Percentiles rank a stretch among this genome's conserved stretches.
These are phyloP conservation scores for Colletotrichum sp. DNA, from an alignment of 2,329 filamentous ascomycete genomes.

Conservation along the genomic window DNA sequence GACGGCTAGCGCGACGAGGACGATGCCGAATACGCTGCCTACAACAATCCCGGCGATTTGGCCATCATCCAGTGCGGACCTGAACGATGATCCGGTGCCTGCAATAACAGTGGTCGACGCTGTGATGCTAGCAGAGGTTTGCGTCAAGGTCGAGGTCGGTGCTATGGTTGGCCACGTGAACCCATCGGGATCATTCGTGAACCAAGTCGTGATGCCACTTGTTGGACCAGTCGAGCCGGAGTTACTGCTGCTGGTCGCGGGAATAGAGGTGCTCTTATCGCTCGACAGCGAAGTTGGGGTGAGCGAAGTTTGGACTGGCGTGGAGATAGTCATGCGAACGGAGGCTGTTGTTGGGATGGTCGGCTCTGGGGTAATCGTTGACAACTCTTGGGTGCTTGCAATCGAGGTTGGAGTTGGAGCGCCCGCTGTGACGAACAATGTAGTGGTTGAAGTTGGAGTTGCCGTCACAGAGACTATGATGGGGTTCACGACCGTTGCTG, in stretches of 20 bases:
- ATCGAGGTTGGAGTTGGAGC: not conserved
- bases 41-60: slow-evolving; percentile 32
- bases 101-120: not conserved
- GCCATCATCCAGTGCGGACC: slow-evolving; percentile 22
- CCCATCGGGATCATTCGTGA: not conserved
- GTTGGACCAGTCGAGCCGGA: not conserved
- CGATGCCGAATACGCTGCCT: slow-evolving; percentile 26
- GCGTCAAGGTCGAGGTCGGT: not conserved
- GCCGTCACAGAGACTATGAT: slow-evolving; percentile 19
- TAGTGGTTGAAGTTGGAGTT: slow-evolving; percentile 14
- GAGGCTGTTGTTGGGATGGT: not conserved
- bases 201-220: not conserved
- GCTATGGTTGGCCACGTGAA: not conserved
- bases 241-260: not conserved
- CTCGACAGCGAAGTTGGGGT: not conserved
- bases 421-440: slow-evolving; percentile 6
- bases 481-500: slow-evolving; percentile 6
- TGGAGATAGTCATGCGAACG: not conserved
- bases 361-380: not conserved
- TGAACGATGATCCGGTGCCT: not conserved
- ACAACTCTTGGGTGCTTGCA: not conserved
- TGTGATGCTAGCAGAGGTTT: not conserved
- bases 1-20: slow-evolving; percentile 23
- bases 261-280: not conserved
- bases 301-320: not conserved